Conservation (phyloP, 2,329 filamentous ascomycete genomes). For the Neophaeococcomyces mojaviensis region DNA sequence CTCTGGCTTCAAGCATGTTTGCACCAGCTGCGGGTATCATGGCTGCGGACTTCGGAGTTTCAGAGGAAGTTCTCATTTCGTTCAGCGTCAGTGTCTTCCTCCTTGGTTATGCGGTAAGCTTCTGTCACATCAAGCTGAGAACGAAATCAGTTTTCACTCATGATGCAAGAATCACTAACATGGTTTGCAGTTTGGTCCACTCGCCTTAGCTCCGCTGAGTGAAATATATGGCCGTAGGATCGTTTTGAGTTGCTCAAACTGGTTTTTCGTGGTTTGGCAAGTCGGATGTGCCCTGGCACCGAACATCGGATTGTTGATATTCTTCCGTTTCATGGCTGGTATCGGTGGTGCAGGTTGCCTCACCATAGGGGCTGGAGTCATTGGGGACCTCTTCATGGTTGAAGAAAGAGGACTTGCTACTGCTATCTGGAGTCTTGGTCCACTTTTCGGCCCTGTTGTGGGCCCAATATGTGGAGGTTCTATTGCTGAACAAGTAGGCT, state of each 20-base stretch:
- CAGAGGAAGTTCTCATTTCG: too few species aligned
- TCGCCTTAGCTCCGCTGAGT: constrained; percentile 32
- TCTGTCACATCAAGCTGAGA: too few species aligned
- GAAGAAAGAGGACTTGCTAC: constrained; percentile 38
- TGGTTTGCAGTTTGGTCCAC: constrained; percentile 31
- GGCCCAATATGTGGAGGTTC: constrained; percentile 29
- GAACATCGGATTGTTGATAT: constrained; percentile 45
- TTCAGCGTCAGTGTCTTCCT: too few species aligned
- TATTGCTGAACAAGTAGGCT: constrained; percentile 33
- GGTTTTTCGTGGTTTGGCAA: constrained; percentile 44
- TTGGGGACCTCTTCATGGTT: constrained; percentile 38
- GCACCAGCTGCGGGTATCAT: too few species aligned
- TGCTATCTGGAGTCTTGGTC: constrained; percentile 35
- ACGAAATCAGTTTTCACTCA: too few species aligned
- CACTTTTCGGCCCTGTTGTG: constrained; percentile 30
- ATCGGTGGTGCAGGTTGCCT: constrained; percentile 49
- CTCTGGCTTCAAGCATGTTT: too few species aligned
- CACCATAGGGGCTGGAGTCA: constrained; percentile 39
- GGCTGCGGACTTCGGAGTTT: too few species aligned
- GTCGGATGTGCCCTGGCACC: constrained; percentile 51
- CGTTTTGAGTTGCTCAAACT: constrained; percentile 41
- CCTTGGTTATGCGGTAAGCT: too few species aligned
- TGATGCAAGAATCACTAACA: too few species aligned
- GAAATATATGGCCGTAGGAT: constrained; percentile 28
- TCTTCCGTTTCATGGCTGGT: constrained; percentile 50